Evolutionary conservation across 2,329 filamentous ascomycete species (phyloP).

Genomic region (Penicillium rolfsii): DNA sequence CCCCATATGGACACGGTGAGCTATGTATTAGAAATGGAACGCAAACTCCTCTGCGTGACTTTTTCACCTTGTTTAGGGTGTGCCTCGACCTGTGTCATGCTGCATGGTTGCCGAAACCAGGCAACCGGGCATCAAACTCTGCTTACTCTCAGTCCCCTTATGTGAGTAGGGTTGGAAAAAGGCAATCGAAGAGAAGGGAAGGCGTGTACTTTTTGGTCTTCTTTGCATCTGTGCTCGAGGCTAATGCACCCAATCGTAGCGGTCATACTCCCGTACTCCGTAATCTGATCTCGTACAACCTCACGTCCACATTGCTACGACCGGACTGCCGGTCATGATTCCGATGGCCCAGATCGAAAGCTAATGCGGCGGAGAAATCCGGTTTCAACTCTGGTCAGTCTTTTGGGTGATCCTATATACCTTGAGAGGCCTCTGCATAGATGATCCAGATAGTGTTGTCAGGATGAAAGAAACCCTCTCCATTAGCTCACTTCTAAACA

Average conservation of each 20-base stretch:
- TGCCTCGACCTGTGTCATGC: not conserved
- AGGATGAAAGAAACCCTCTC: not conserved
- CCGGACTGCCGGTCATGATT: slow-evolving; percentile 27
- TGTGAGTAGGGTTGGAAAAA: not conserved
- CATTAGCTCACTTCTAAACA: not conserved
- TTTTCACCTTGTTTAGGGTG: not conserved
- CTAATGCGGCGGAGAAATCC: slow-evolving; percentile 21
- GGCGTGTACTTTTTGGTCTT: not conserved
- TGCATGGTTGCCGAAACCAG: slow-evolving; percentile 18
- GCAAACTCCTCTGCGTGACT: not conserved
- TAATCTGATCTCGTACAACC: slow-evolving; percentile 22
- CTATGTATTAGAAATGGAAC: not conserved
- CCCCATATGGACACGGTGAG: not conserved
- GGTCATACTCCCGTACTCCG: not conserved
- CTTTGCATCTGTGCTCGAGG: slow-evolving; percentile 1
- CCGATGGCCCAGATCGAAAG: slow-evolving; percentile 32
- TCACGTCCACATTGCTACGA: slow-evolving; percentile 19
- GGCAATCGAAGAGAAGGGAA: not conserved
- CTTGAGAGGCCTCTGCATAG: not conserved
- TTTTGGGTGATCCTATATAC: slow-evolving; percentile 1
- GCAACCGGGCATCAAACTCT: slow-evolving; percentile 9
- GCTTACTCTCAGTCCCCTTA: not conserved
- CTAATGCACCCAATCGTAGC: slow-evolving; percentile 16
- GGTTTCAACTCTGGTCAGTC: not conserved
- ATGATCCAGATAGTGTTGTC: not conserved